Evolutionary conservation across 441 rosid genomes (phyloP).

Genomic region (Pelargonium fulgidum): DNA sequence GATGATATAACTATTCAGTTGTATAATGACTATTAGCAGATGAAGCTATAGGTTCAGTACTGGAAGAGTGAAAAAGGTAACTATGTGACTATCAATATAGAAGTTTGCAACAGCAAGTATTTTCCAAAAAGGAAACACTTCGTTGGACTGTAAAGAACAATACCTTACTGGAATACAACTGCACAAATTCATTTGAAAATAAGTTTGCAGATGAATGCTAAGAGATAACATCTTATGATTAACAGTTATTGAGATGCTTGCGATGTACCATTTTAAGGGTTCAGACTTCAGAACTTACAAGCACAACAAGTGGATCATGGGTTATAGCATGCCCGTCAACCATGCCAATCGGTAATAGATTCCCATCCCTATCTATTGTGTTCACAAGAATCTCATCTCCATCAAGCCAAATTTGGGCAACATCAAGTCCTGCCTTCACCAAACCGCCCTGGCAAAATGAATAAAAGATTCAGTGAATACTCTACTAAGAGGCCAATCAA

Average conservation of each 20-base stretch:
- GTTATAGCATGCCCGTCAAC: constrained; percentile 70
- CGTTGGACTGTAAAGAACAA: too few species aligned
- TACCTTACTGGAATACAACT: too few species aligned
- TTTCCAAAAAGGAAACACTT: too few species aligned
- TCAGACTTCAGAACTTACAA: constrained; percentile 40
- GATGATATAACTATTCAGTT: not conserved
- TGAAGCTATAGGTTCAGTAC: not conserved
- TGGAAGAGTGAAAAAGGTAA: not conserved
- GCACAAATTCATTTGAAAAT: too few species aligned
- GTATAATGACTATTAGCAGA: not conserved
- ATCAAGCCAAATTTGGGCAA: constrained; percentile 83
- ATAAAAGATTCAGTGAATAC: not conserved
- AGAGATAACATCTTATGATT: not conserved
- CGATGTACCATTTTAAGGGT: not conserved
- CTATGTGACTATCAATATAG: not conserved
- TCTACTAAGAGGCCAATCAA: constrained; percentile 1
- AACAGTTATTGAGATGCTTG: not conserved
- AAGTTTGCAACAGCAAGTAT: not conserved
- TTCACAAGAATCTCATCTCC: constrained; percentile 84
- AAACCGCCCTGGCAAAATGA: constrained; percentile 64
- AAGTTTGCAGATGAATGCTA: not conserved
- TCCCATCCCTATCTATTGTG: constrained; percentile 74
- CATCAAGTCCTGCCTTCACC: constrained; percentile 84
- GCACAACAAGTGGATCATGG: constrained; percentile 79
- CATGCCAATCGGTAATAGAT: constrained; percentile 65